Evolutionary conservation across 1,139 yeast species (phyloP), one percentile per base, ranked within the genome.

Genomic region (Pichia sp.): DNA sequence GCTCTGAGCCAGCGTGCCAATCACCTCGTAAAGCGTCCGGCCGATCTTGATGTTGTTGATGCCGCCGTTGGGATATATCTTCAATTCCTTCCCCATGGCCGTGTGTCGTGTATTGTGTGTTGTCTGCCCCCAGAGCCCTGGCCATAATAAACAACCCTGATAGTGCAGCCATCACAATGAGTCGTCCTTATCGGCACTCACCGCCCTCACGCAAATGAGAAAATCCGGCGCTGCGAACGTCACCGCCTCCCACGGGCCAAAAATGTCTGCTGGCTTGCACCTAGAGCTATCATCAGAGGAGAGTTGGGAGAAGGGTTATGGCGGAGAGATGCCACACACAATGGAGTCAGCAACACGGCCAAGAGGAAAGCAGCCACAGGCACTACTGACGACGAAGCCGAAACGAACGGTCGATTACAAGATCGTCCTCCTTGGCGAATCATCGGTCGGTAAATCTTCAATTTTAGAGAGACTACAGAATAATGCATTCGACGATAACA

Each of bases 391-490:
- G 5, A 42, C 43, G 4, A 53, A 47, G 18, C 65, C 65, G 3
- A 45, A 49, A 6, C 51, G 57, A 38, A 52, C 51, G 4, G 67
- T 67, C 1, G 68, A 66, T 30, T 58, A 79, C 47, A 81, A 81
- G 58, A 63, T 81, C 38, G 87, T 81, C 3, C 68, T 81, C 42
- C 67, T 80, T 9, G 86, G 85, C 6, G 86, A 81, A 60, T 82
- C 85, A 8, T 83, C 85, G 4, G 85, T 81, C 22, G 86, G 86
- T 24, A 80, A 78, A 60, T 77, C 82, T 4, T 81, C 87, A 1
- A 70, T 82, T 20, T 81, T 81, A 9, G 80, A 81, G 55, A 66
- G 88, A 50, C 79, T 82, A 53, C 85, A 81, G n/a, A 74, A 77
- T 46, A 75, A 81, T 58, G 70, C 83, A 1, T 82, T 82, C 61